Evolutionary conservation across 805 yeast species (phyloP).

Genomic region (Saccharomyces mikatae): DNA sequence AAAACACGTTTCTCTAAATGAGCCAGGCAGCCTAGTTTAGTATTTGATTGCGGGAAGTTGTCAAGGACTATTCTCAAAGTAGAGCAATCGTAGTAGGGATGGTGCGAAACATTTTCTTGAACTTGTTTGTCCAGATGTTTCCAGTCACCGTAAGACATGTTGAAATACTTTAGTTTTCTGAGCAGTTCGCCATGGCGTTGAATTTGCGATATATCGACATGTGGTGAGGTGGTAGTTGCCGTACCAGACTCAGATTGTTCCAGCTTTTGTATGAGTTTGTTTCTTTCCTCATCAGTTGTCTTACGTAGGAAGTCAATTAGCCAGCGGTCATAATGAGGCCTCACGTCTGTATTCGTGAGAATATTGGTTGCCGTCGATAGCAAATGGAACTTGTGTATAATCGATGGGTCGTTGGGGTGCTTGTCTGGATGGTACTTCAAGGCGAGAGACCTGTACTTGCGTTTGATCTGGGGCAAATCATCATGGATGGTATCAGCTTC

Average conservation of each 20-base stretch:
- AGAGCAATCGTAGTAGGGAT: slow-evolving; percentile 7
- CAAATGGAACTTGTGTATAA: slow-evolving; percentile 18
- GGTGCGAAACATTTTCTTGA: slow-evolving; percentile 1
- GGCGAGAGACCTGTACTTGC: slow-evolving; percentile 18
- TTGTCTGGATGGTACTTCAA: slow-evolving; percentile 26
- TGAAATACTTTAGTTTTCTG: slow-evolving; percentile 24
- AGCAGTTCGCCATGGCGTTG: slow-evolving; percentile 23
- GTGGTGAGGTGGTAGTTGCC: not conserved
- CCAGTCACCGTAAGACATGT: slow-evolving; percentile 24
- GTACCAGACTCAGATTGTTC: not conserved
- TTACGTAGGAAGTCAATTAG: not conserved
- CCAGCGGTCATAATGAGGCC: slow-evolving; percentile 22
- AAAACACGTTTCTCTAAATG: not conserved
- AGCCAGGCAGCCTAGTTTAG: not conserved
- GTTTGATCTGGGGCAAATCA: slow-evolving; percentile 14
- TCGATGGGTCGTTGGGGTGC: slow-evolving; percentile 8
- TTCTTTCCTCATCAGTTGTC: not conserved
- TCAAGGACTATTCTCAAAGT: slow-evolving; percentile 15
- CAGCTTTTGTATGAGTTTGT: not conserved
- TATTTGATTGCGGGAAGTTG: not conserved
- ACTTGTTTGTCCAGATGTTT: not conserved
- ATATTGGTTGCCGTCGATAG: slow-evolving; percentile 23
- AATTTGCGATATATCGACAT: slow-evolving; percentile 5
- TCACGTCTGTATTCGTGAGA: slow-evolving; percentile 14
- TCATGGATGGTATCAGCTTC: not conserved